Base-by-base conservation (phyloP, 202 grass and related monocot species). In the Musa balbisiana region DNA sequence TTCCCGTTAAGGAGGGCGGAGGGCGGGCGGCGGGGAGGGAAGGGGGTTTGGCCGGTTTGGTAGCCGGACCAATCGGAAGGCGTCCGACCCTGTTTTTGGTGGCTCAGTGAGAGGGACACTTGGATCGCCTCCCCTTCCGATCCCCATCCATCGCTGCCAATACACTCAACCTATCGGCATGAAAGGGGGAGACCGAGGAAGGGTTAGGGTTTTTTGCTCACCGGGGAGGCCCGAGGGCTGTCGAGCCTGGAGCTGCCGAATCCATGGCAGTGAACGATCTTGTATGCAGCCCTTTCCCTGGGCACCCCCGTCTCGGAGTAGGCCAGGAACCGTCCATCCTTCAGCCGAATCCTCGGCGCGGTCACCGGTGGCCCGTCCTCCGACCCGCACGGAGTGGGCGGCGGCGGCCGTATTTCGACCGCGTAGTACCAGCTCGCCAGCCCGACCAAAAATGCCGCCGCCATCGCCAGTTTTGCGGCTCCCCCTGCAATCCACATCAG, bases 181-280 rank as follows among this genome's bases (percentile, higher is more conserved):
- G 33, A 43, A 43, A 43, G 33, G 33, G 33, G 14, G 8, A 25
- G 9, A 1, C n/a, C 56, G 10, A n/a, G 2, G n/a, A 62, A 62
- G 56, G 17, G 14, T 21, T 55, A 69, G 67, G 67, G 50, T 0
- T 53, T 43, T 69, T 29, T 0, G 58, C 83, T 77, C 0, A 98
- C 94, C 87, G 90, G 83, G 0, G 88, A 84, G 3, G 89, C 75
- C 19, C 85, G 79, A 70, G 93, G 76, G 62, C 56, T 79, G 91
- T 93, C 91, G 14, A 81, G 78, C 71, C 90, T 81, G 8, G 87
- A 86, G 16, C 94, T 84, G 43, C 81, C 81, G 85, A 98, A 98
- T 0, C 94, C 94, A 74, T 98, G 94, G n/a, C 80, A 87, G 73
- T 86, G 88, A 62, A 98, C 85, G 79, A 94, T 81, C 79, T 83